Evolutionary conservation across 2,329 filamentous ascomycete genomes (phyloP).

Genomic region (Fusarium sp.): DNA sequence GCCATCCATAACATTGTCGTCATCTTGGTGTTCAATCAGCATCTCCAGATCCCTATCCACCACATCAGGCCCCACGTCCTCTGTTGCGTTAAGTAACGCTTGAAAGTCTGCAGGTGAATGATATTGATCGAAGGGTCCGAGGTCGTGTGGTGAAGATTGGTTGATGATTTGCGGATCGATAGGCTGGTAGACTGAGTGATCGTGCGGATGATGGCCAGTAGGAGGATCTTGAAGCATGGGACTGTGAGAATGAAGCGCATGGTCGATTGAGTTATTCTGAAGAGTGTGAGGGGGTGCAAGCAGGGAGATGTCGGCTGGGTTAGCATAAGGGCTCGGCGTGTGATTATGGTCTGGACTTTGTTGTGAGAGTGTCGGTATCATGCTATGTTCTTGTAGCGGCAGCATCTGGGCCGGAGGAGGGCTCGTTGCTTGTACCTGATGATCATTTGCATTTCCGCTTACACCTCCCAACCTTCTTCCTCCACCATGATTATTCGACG

Average conservation of each 20-base stretch:
- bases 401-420: constrained; percentile 47
- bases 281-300: constrained; percentile 58
- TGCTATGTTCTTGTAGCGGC: constrained; percentile 50
- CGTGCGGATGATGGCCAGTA: constrained; percentile 47
- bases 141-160: constrained; percentile 48
- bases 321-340: constrained; percentile 61
- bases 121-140: constrained; percentile 59
- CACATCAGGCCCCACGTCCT: constrained; percentile 57
- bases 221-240: constrained; percentile 54
- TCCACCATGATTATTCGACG: constrained; percentile 14
- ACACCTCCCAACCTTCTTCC: constrained; percentile 21
- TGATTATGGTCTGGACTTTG: constrained; percentile 45
- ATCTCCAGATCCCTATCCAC: constrained; percentile 68
- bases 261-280: constrained; percentile 49
- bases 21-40: constrained; percentile 64
- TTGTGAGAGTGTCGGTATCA: constrained; percentile 50
- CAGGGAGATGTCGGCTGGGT: constrained; percentile 65
- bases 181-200: constrained; percentile 62
- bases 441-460: constrained; percentile 24
- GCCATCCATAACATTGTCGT: constrained; percentile 53
- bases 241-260: constrained; percentile 49
- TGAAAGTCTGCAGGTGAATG: constrained; percentile 67
- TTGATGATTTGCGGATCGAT: constrained; percentile 74
- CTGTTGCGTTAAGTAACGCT: constrained; percentile 66
- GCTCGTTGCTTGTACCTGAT: constrained; percentile 34